phyloP scores from a whole-genome alignment of 2,329 filamentous ascomycete species.

The Anthostomella pinea region DNA sequence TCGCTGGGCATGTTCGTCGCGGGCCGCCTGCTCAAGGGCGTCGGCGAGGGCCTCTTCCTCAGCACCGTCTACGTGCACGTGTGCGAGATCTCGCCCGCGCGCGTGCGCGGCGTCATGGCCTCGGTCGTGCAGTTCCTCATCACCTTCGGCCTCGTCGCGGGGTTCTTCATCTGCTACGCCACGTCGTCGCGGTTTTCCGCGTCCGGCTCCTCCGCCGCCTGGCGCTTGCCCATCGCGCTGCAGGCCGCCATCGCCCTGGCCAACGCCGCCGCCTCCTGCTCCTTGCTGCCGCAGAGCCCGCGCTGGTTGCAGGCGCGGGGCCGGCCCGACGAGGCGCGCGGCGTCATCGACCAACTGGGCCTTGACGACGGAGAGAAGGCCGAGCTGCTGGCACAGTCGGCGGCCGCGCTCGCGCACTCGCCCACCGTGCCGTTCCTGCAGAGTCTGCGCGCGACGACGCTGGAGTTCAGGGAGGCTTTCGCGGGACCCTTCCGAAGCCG shows the following conservation, averaged over 20 bases:
- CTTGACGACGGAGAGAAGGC: constrained; percentile 44
- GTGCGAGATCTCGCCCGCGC: constrained; percentile 56
- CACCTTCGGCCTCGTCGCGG: constrained; percentile 48
- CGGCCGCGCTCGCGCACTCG: constrained; percentile 12
- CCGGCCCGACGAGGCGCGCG: constrained; percentile 41
- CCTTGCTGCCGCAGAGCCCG: constrained; percentile 48
- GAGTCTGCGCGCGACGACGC: constrained; percentile 27
- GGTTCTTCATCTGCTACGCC: constrained; percentile 62
- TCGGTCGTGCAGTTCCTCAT: constrained; percentile 53
- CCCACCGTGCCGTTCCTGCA: constrained; percentile 29
- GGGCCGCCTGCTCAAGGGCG: constrained; percentile 52
- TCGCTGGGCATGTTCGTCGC: constrained; percentile 30
- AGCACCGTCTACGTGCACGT: constrained; percentile 52
- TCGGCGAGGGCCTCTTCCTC: constrained; percentile 55
- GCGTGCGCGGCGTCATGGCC: constrained; percentile 48
- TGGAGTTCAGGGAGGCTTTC: constrained; percentile 34
- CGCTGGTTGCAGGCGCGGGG: constrained; percentile 51
- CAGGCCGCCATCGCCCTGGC: constrained; percentile 35
- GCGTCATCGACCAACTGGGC: constrained; percentile 38
- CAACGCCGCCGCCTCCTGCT: constrained; percentile 26
- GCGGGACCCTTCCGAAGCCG: constrained; percentile 39
- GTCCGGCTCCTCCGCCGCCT: constrained; percentile 47
- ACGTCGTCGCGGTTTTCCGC: constrained; percentile 37
- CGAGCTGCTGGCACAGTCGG: constrained; percentile 31
- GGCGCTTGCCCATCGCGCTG: constrained; percentile 51